phyloP scores from a whole-genome alignment of 2,329 filamentous ascomycete genomes.

The Colletotrichum paranaense region DNA sequence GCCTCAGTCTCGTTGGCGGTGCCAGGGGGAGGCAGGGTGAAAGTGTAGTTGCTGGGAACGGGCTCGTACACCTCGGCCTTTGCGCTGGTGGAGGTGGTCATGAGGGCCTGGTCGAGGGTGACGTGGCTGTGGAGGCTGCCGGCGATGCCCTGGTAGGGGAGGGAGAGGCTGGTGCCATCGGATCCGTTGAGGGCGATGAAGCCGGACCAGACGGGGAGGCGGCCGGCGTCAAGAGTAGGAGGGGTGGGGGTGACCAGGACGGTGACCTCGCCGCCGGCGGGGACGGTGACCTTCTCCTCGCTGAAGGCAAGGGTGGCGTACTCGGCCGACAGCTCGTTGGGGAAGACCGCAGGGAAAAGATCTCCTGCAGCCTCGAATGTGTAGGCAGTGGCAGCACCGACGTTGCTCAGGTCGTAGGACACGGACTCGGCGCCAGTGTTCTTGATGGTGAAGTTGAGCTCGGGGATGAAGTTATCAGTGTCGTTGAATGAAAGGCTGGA shows the following conservation, averaged over 20 bases:
- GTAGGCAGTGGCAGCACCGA: slow-evolving; percentile 64
- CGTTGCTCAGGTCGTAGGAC: slow-evolving; percentile 63
- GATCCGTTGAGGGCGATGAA: slow-evolving; percentile 54
- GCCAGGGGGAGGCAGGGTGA: slow-evolving; percentile 54
- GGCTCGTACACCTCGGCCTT: slow-evolving; percentile 34
- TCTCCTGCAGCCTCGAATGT: slow-evolving; percentile 52
- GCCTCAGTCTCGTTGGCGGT: slow-evolving; percentile 44
- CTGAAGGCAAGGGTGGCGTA: slow-evolving; percentile 57
- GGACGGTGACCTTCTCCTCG: slow-evolving; percentile 55
- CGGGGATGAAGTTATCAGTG: slow-evolving; percentile 64
- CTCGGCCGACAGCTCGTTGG: slow-evolving; percentile 54
- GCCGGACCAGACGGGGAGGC: slow-evolving; percentile 55
- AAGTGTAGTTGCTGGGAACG: slow-evolving; percentile 50
- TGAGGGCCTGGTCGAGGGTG: slow-evolving; percentile 49
- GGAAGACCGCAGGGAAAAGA: slow-evolving; percentile 54
- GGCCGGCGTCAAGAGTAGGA: slow-evolving; percentile 48
- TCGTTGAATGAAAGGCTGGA: slow-evolving; percentile 74
- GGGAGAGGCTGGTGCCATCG: slow-evolving; percentile 48
- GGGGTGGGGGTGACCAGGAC: slow-evolving; percentile 58
- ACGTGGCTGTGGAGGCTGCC: slow-evolving; percentile 49
- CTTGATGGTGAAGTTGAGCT: slow-evolving; percentile 63
- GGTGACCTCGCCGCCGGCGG: slow-evolving; percentile 53
- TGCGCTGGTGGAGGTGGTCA: slow-evolving; percentile 49
- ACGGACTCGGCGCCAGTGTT: slow-evolving; percentile 62
- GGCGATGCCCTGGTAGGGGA: slow-evolving; percentile 55